These are phyloP conservation scores for Penicillium oxalicum DNA, from an alignment of 2,329 filamentous ascomycete species.

Conservation along the genomic window DNA sequence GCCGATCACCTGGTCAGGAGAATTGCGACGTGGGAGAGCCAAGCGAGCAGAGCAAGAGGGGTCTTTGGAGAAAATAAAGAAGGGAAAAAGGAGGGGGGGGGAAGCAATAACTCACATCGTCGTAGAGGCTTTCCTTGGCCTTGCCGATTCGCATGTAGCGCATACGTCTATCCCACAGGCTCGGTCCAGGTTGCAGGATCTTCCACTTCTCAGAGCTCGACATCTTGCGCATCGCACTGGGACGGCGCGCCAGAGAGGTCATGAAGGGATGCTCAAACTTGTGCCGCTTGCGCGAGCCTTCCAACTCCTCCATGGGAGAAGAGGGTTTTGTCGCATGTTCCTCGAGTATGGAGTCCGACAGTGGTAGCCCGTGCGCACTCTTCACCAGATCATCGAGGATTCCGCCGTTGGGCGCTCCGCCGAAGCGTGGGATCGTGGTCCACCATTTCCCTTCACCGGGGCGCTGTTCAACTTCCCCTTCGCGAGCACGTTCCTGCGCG, in stretches of 20 bases:
- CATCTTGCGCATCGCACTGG: conserved; percentile 36
- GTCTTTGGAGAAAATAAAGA: too few species aligned
- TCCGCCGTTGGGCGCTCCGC: conserved; percentile 42
- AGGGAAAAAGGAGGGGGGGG: too few species aligned
- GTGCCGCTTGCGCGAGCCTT: conserved; percentile 35
- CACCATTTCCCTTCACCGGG: conserved; percentile 57
- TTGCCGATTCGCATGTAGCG: conserved; percentile 54
- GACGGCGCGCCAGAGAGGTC: conserved; percentile 25
- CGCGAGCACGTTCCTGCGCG: conserved; percentile 55
- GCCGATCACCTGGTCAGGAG: conserved; percentile 1
- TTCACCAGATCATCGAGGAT: conserved; percentile 30
- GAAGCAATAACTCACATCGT: conserved; percentile 44
- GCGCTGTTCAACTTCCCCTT: conserved; percentile 46
- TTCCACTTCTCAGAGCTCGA: conserved; percentile 50
- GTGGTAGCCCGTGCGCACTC: conserved; percentile 23
- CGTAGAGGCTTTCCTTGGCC: conserved; percentile 41
- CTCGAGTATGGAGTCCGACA: conserved; percentile 23
- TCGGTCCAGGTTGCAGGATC: conserved; percentile 44
- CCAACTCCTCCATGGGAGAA: conserved; percentile 20
- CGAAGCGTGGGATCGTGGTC: conserved; percentile 52
- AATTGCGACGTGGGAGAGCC: too few species aligned
- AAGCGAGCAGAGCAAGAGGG: too few species aligned
- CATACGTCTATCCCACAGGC: conserved; percentile 53
- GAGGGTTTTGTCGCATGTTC: conserved; percentile 20
- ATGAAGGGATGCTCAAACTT: conserved; percentile 31